Percentiles rank a stretch among this genome's conserved stretches.
phyloP scores from a whole-genome alignment of 2,329 filamentous ascomycete species.

The Trichothecium roseum region DNA sequence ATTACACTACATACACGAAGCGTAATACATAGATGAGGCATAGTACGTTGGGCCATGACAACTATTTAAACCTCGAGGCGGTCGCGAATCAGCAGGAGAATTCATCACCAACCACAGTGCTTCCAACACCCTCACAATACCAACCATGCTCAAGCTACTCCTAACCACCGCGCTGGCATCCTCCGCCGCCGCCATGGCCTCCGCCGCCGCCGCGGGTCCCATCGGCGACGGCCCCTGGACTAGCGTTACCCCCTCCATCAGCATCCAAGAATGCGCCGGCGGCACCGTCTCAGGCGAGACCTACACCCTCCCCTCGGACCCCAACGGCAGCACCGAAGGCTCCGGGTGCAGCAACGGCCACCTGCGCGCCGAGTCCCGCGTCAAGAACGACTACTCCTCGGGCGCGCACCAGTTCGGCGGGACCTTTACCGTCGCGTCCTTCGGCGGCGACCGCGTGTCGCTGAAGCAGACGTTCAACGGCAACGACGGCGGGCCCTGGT shows the following conservation, averaged over 20 bases:
- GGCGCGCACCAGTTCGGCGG: constrained; percentile 13
- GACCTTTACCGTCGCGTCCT: constrained; percentile 12
- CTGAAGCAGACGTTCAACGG: constrained; percentile 15
- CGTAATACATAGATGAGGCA: too few relatives aligned
- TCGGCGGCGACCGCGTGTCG: constrained; percentile 11
- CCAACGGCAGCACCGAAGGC: constrained; percentile 10
- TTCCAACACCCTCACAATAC: too few relatives aligned
- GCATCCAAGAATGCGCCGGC: constrained; percentile 9
- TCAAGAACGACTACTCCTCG: constrained; percentile 10
- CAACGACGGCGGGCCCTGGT: constrained; percentile 9
- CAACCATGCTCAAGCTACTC: too few relatives aligned
- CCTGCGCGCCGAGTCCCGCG: constrained; percentile 11
- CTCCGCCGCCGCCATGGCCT: constrained; percentile 3
- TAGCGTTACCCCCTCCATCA: constrained; percentile 3
- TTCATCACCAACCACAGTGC: too few relatives aligned
- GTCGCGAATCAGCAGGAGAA: too few relatives aligned
- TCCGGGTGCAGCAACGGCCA: constrained; percentile 12
- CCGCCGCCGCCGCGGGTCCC: constrained; percentile 7
- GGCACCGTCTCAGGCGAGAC: too few relatives aligned
- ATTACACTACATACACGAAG: too few relatives aligned
- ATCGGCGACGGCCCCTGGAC: constrained; percentile 10
- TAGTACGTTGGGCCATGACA: too few relatives aligned
- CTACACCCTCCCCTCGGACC: constrained; percentile 8
- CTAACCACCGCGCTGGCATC: too few relatives aligned
- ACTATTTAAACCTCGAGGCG: too few relatives aligned